A percentile compares a stretch with the other conserved stretches of the same genome.
Conservation (phyloP, 2,329 filamentous ascomycete genomes). For the Knoxdaviesia proteae region DNA sequence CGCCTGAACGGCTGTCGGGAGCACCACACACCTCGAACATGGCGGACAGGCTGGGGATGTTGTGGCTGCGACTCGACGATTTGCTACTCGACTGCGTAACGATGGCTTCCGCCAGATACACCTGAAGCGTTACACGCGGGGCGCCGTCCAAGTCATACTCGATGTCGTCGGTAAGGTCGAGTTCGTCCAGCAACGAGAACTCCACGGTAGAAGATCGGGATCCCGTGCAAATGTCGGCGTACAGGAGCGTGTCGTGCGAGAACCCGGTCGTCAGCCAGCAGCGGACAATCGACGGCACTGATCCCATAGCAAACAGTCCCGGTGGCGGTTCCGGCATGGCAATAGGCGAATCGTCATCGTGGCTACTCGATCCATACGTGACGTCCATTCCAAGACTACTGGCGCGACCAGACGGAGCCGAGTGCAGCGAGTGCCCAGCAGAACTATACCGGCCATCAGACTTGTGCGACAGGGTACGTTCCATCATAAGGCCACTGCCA, state of each 20-base stretch:
- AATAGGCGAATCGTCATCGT: constrained; percentile 47
- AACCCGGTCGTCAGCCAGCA: constrained; percentile 89
- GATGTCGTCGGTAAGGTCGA: constrained; percentile 48
- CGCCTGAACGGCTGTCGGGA: constrained; percentile 14
- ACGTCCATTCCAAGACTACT: constrained; percentile 77
- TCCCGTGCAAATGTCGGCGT: constrained; percentile 80
- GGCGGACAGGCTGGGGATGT: constrained; percentile 58
- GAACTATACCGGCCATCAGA: constrained; percentile 92
- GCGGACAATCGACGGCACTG: constrained; percentile 81
- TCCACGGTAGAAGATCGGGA: constrained; percentile 77
- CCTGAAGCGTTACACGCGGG: constrained; percentile 51
- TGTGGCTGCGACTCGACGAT: constrained; percentile 45
- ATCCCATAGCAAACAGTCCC: constrained; percentile 65
- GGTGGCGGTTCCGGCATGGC: constrained; percentile 60
- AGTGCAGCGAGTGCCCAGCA: constrained; percentile 55
- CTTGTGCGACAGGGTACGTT: constrained; percentile 81
- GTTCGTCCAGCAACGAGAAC: constrained; percentile 48
- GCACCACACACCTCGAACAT: constrained; percentile 56
- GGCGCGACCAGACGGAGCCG: constrained; percentile 46
- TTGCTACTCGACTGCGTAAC: constrained; percentile 56
- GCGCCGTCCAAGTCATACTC: constrained; percentile 43
- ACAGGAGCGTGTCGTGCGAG: constrained; percentile 71
- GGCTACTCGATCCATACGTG: constrained; percentile 25
- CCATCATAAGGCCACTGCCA: constrained; percentile 69
- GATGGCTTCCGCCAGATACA: constrained; percentile 83